These are phyloP conservation scores for Alternaria longipes DNA, from an alignment of 2,329 filamentous ascomycete species.

Conservation along the genomic window DNA sequence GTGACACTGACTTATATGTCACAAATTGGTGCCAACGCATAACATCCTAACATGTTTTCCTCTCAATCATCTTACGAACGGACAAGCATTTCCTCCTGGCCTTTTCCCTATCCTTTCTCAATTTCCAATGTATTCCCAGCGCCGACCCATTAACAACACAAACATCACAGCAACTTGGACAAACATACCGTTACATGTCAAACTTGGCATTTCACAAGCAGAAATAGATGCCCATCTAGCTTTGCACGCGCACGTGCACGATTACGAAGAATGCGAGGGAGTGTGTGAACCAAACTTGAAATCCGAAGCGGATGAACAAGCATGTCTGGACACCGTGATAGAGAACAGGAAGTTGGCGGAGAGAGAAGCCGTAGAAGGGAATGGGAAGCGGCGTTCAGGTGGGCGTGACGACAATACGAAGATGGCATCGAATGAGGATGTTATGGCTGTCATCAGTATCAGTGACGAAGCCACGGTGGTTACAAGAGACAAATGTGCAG, in stretches of 20 bases:
- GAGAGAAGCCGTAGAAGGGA: neutral
- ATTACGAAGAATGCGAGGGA: neutral
- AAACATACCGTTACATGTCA: neutral
- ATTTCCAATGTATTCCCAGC: neutral
- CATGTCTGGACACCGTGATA: neutral
- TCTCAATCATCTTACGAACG: neutral
- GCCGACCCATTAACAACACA: neutral
- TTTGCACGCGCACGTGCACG: slow-evolving; percentile 4
- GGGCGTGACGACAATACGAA: neutral
- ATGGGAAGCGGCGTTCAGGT: neutral
- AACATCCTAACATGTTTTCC: neutral
- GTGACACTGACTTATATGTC: neutral
- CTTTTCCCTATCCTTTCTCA: neutral
- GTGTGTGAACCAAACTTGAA: neutral
- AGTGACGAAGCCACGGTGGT: neutral
- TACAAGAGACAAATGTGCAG: neutral
- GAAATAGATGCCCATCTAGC: slow-evolving; percentile 5
- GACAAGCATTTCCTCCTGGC: neutral
- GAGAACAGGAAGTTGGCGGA: neutral
- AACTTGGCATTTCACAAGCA: neutral
- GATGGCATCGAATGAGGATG: neutral
- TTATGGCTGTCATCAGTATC: neutral
- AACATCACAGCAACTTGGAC: neutral
- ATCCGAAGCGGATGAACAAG: neutral
- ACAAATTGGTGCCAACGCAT: neutral